A percentile compares a stretch with the other conserved stretches of the same genome.
Evolutionary conservation across 306 rosid species (phyloP).

Genomic region (Gastrolobium villosum): DNA sequence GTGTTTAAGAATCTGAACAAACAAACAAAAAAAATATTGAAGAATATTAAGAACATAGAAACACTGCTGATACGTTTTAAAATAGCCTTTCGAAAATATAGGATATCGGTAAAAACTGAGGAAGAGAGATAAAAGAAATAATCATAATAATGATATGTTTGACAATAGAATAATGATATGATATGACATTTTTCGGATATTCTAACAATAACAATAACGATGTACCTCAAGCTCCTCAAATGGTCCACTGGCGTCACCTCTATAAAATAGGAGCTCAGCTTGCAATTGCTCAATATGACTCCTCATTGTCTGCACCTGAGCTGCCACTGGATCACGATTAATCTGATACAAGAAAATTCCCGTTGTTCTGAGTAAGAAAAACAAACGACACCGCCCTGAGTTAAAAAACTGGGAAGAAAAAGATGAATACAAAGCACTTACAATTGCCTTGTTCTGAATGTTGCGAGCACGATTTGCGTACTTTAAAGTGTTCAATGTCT

Average conservation of each 20-base stretch:
- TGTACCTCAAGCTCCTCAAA: constrained; percentile 89
- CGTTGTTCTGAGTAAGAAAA: constrained; percentile 20
- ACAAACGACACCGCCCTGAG: neutral
- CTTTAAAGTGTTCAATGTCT: constrained; percentile 92
- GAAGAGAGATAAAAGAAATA: no score
- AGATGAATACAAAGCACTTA: constrained; percentile 55
- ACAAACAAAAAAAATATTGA: constrained; percentile 10
- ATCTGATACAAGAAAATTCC: constrained; percentile 59
- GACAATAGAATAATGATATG: no score
- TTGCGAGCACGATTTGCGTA: constrained; percentile 99
- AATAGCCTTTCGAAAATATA: neutral
- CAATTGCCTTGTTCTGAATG: constrained; percentile 96
- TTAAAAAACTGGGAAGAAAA: constrained; percentile 8
- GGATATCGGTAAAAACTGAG: no score
- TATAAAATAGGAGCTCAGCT: constrained; percentile 85
- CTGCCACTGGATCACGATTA: constrained; percentile 91
- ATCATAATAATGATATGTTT: no score
- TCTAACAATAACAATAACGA: neutral
- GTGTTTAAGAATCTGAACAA: constrained; percentile 78
- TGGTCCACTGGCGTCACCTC: constrained; percentile 80
- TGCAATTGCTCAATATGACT: constrained; percentile 95
- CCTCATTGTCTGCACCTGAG: constrained; percentile 82
- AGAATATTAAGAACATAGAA: constrained; percentile 30
- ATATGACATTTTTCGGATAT: no score
- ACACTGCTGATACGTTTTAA: constrained; percentile 17